A percentile compares a stretch with the other conserved stretches of the same genome.
These are phyloP conservation scores for Gracilaria caudata DNA, from an alignment of 23 red algal genomes.

Conservation along the genomic window DNA sequence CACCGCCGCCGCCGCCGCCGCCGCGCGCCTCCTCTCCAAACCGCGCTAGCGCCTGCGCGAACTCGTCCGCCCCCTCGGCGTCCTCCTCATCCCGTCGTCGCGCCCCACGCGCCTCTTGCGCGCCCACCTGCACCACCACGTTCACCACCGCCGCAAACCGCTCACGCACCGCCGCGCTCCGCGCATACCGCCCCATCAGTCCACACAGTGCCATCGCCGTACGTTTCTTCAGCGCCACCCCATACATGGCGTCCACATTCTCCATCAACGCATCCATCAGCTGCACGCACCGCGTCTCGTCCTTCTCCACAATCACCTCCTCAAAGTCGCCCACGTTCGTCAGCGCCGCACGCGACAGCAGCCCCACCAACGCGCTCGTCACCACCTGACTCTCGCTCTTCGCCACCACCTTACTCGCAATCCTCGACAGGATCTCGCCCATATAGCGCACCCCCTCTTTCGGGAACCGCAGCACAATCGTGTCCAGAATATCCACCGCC, in stretches of 20 bases:
- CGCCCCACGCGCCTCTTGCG: slow-evolving; percentile 24
- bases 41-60: slow-evolving; percentile 3
- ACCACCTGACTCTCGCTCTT: slow-evolving; percentile 52
- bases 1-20: background rate
- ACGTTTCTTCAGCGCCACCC: slow-evolving; percentile 20
- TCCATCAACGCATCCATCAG: slow-evolving; percentile 41
- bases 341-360: slow-evolving; percentile 41
- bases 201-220: slow-evolving; percentile 28
- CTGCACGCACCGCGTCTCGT: slow-evolving; percentile 32
- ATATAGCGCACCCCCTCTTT: slow-evolving; percentile 42
- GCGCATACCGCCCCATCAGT: slow-evolving; percentile 9
- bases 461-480: slow-evolving; percentile 40
- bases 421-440: slow-evolving; percentile 12
- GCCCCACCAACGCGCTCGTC: slow-evolving; percentile 45
- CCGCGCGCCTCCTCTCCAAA: slow-evolving; percentile 19
- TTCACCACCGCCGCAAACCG: slow-evolving; percentile 35
- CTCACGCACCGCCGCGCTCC: slow-evolving; percentile 25
- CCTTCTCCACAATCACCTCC: slow-evolving; percentile 28
- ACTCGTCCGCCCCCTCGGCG: background rate
- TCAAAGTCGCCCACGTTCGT: slow-evolving; percentile 52
- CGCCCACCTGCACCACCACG: slow-evolving; percentile 44
- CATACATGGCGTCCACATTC: slow-evolving; percentile 62
- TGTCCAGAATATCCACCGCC: slow-evolving; percentile 57
- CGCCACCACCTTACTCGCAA: slow-evolving; percentile 15
- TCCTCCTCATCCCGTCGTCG: background rate